Conservation (phyloP, 148 eudicot species). For the Dysphania ambrosioides region DNA sequence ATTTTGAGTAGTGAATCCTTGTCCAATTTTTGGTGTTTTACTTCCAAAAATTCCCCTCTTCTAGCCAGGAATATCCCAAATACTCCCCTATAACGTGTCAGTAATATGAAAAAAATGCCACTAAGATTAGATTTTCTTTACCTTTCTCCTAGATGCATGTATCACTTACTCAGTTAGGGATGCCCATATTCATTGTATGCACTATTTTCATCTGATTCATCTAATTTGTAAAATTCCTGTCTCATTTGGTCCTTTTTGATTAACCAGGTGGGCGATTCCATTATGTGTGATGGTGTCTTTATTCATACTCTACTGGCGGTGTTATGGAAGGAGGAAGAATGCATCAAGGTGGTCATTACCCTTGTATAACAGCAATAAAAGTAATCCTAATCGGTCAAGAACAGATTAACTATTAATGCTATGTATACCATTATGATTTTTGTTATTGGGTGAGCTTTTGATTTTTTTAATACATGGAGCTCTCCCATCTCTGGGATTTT, state of each 20-base stretch:
- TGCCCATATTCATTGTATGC: not conserved
- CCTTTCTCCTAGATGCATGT: not conserved
- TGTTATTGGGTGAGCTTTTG: constrained; percentile 22
- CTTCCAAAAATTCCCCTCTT: too few relatives aligned
- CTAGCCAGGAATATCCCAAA: too few relatives aligned
- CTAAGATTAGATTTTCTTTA: not conserved
- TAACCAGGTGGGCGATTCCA: constrained; percentile 89
- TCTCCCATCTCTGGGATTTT: constrained; percentile 12
- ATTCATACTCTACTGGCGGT: constrained; percentile 81
- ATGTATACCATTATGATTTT: constrained; percentile 15
- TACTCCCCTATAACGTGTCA: not conserved
- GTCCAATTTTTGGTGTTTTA: not conserved
- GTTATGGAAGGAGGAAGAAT: constrained; percentile 71
- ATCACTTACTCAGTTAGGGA: not conserved
- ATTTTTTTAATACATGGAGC: constrained; percentile 22
- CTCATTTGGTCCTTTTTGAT: constrained; percentile 1
- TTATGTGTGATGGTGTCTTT: constrained; percentile 41
- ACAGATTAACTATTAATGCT: constrained; percentile 44
- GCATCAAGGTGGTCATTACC: constrained; percentile 67
- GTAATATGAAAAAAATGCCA: not conserved
- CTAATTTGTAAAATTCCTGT: not conserved
- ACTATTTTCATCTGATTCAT: not conserved
- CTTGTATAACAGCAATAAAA: constrained; percentile 58
- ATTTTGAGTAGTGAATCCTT: not conserved
- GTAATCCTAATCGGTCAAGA: constrained; percentile 47